Evolutionary conservation across 2,329 filamentous ascomycete genomes (phyloP).

Genomic region (Neocucurbitaria cava): DNA sequence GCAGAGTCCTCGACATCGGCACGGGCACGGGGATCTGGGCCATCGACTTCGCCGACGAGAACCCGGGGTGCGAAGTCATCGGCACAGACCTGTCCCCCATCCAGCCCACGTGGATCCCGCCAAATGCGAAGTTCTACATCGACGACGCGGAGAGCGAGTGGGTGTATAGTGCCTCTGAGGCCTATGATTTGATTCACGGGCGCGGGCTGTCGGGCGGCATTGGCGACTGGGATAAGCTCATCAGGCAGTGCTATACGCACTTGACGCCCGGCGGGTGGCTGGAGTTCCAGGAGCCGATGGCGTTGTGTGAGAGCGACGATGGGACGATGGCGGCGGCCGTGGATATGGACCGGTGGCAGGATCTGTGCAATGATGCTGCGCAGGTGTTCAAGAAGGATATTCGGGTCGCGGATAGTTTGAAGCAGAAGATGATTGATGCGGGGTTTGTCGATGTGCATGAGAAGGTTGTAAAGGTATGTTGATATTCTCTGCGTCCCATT

Average conservation of each 20-base stretch:
- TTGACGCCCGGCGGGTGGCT: constrained; percentile 43
- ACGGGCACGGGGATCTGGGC: constrained; percentile 52
- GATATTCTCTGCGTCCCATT: too few relatives aligned
- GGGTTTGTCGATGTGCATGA: constrained; percentile 46
- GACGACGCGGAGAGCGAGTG: constrained; percentile 52
- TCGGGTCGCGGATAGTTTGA: constrained; percentile 27
- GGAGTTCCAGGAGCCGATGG: constrained; percentile 47
- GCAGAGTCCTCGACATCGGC: constrained; percentile 47
- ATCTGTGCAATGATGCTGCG: constrained; percentile 37
- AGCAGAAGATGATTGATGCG: constrained; percentile 35
- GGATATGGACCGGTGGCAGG: constrained; percentile 38
- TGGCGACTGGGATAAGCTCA: constrained; percentile 42
- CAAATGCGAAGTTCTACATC: constrained; percentile 52
- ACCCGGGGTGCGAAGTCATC: constrained; percentile 42
- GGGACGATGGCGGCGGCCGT: constrained; percentile 33
- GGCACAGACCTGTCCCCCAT: constrained; percentile 49
- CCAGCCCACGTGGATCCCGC: constrained; percentile 49
- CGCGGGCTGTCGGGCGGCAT: constrained; percentile 41
- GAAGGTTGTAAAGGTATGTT: constrained; percentile 42
- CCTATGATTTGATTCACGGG: constrained; percentile 45
- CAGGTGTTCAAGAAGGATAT: constrained; percentile 37
- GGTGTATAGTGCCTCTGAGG: constrained; percentile 43
- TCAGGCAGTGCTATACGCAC: constrained; percentile 33
- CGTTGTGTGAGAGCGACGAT: constrained; percentile 41
- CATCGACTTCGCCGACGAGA: constrained; percentile 48